These are phyloP conservation scores for Solanum pinnatisectum DNA, from an alignment of 257 asterid genomes.

Conservation along the genomic window DNA sequence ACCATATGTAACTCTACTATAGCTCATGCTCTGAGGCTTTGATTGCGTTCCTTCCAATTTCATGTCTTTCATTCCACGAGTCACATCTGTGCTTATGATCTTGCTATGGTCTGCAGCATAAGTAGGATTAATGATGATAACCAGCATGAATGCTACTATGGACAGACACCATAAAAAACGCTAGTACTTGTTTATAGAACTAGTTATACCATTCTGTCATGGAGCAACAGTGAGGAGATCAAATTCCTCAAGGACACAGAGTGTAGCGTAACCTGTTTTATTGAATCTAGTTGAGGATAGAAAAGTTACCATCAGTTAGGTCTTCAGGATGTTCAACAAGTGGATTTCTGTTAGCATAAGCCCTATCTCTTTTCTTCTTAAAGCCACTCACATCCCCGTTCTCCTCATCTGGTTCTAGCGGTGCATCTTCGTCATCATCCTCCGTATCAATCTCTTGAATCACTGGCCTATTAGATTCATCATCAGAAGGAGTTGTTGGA, in stretches of 20 bases:
- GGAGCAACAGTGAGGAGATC: not conserved
- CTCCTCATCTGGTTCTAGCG: not conserved
- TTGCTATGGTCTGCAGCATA: slow-evolving; percentile 22
- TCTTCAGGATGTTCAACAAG: slow-evolving; percentile 83
- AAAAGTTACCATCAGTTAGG: slow-evolving; percentile 34
- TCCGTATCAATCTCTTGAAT: slow-evolving; percentile 21
- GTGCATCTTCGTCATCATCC: not conserved
- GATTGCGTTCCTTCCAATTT: slow-evolving; percentile 17
- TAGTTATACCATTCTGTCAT: not conserved
- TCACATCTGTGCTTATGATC: slow-evolving; percentile 8
- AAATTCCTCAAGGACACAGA: not conserved
- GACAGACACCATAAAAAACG: not conserved
- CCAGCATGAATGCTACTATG: not conserved
- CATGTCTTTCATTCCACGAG: not conserved
- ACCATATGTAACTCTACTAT: slow-evolving; percentile 68
- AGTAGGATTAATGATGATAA: not conserved
- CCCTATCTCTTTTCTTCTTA: not conserved
- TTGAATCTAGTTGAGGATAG: not conserved
- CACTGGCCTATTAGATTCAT: slow-evolving; percentile 26
- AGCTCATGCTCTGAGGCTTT: slow-evolving; percentile 27
- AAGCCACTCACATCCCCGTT: slow-evolving; percentile 7
- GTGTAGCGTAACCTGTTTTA: too few relatives aligned
- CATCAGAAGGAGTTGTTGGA: slow-evolving; percentile 5
- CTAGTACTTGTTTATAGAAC: not conserved
- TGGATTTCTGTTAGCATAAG: slow-evolving; percentile 34